Evolutionary conservation across 2,329 filamentous ascomycete genomes (phyloP).

Genomic region (Botrytis sinoallii): DNA sequence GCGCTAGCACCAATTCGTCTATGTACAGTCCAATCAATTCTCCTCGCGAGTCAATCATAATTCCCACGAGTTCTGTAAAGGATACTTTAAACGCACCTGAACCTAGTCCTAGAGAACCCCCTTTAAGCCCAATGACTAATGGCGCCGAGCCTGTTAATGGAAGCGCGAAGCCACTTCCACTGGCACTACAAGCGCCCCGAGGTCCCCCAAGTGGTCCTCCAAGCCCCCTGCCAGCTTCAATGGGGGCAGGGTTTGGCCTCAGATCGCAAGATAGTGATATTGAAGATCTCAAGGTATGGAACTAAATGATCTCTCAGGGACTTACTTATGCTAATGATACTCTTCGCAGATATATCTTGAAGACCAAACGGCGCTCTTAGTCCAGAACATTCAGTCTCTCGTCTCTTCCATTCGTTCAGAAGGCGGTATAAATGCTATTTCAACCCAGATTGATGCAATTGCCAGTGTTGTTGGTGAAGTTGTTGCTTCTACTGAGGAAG

Average conservation of each 20-base stretch:
- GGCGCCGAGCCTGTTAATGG: slow-evolving; percentile 33
- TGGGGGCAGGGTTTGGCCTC: slow-evolving; percentile 43
- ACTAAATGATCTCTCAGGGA: background rate
- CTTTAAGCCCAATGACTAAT: slow-evolving; percentile 7
- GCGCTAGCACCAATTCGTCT: slow-evolving; percentile 66
- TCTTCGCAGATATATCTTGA: slow-evolving; percentile 66
- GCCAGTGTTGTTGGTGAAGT: slow-evolving; percentile 68
- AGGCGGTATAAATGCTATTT: slow-evolving; percentile 61
- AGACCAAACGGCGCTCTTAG: slow-evolving; percentile 74
- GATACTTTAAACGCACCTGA: background rate
- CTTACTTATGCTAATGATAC: slow-evolving; percentile 31
- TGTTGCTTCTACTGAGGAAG: slow-evolving; percentile 60
- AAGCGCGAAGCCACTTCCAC: slow-evolving; percentile 26
- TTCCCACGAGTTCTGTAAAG: background rate
- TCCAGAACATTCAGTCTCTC: slow-evolving; percentile 78
- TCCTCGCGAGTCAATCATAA: slow-evolving; percentile 53
- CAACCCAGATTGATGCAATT: slow-evolving; percentile 68
- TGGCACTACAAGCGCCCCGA: slow-evolving; percentile 11
- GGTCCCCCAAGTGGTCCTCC: slow-evolving; percentile 16
- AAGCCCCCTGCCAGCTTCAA: slow-evolving; percentile 28
- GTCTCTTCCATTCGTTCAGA: slow-evolving; percentile 69
- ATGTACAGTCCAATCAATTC: slow-evolving; percentile 72
- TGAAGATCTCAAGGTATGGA: slow-evolving; percentile 58
- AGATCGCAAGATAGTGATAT: slow-evolving; percentile 47
- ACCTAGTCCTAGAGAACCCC: background rate